Conservation (phyloP, 2,329 filamentous ascomycete species). For the Sordariomycetes sp. region DNA sequence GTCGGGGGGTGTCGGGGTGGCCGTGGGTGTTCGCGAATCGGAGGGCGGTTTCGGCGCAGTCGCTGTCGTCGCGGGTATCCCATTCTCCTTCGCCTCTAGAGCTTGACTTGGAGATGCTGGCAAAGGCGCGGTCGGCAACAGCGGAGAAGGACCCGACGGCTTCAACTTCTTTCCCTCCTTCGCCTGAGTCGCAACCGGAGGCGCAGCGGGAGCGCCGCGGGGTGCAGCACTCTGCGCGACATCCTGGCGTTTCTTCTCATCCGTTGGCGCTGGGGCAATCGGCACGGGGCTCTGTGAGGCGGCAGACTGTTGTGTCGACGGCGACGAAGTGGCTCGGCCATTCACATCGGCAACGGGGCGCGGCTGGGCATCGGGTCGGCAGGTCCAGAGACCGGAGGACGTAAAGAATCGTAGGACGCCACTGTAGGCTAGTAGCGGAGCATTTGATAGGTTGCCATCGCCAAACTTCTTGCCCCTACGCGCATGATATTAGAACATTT, state of each 20-base stretch:
- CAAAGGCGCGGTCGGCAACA: not conserved
- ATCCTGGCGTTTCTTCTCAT: not conserved
- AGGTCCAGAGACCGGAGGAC: not conserved
- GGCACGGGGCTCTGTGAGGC: not conserved
- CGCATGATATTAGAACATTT: not conserved
- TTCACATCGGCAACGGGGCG: not conserved
- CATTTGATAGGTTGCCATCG: slow-evolving; percentile 1
- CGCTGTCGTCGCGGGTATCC: not conserved
- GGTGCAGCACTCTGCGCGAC: not conserved
- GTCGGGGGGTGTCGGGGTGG: not conserved
- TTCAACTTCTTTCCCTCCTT: slow-evolving; percentile 1
- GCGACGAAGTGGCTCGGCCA: not conserved
- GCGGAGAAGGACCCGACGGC: not conserved
- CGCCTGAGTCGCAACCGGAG: not conserved
- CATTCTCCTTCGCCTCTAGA: not conserved
- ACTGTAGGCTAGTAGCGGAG: not conserved
- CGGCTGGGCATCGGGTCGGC: not conserved
- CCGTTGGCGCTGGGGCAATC: not conserved
- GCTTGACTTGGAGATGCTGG: not conserved
- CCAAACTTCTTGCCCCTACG: slow-evolving; percentile 3
- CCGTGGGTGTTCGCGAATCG: not conserved
- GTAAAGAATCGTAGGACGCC: slow-evolving; percentile 1
- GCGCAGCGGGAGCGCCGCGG: not conserved
- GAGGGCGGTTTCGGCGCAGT: not conserved
- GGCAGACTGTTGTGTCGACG: not conserved